These are phyloP conservation scores for Vaccinium darrowii DNA, from an alignment of 148 eudicot species.

Conservation along the genomic window DNA sequence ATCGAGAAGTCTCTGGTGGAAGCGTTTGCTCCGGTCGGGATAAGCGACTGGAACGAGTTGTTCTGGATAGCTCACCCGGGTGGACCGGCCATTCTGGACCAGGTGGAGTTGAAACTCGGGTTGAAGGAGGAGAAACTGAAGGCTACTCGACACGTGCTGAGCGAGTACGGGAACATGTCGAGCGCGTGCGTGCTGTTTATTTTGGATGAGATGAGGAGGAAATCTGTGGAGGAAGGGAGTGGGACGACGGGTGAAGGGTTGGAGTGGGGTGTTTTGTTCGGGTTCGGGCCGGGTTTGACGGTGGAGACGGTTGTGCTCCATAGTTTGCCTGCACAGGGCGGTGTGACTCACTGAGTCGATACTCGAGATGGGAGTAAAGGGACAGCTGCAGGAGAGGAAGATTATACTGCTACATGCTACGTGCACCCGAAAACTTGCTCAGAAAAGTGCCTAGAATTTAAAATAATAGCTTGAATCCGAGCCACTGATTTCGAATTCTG, in stretches of 20 bases:
- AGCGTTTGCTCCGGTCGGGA: background rate
- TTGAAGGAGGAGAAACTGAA: slow-evolving; percentile 3
- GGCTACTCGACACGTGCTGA: slow-evolving; percentile 8
- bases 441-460: too few relatives aligned
- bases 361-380: background rate
- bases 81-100: background rate
- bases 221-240: background rate
- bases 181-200: slow-evolving; percentile 10
- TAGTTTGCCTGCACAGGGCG: background rate
- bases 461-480: too few relatives aligned
- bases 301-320: slow-evolving; percentile 11
- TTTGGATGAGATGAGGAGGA: slow-evolving; percentile 8
- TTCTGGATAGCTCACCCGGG: slow-evolving; percentile 13
- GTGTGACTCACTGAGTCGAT: background rate
- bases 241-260: background rate
- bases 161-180: slow-evolving; percentile 6
- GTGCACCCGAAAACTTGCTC: too few relatives aligned
- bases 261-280: slow-evolving; percentile 11
- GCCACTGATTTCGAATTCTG: too few relatives aligned
- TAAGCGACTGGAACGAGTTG: slow-evolving; percentile 11
- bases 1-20: slow-evolving; percentile 12
- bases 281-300: slow-evolving; percentile 10
- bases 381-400: background rate
- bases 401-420: too few relatives aligned
- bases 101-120: background rate